Base-by-base conservation (phyloP, 441 rosid genomes). In the Erodium trifolium region DNA sequence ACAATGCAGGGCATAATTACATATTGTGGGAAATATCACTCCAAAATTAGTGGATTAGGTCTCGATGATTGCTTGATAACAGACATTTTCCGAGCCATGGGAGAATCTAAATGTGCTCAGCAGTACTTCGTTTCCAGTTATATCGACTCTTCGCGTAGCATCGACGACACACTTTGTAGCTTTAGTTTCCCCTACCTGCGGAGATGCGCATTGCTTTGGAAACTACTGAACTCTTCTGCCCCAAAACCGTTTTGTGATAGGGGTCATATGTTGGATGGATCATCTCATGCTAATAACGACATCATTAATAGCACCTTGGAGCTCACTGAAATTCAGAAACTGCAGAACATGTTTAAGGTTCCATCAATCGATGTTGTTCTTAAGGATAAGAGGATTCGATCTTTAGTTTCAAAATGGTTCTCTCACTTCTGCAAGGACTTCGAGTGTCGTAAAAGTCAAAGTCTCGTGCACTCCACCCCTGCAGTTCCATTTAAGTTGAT, bases 181-280 rank as follows among this genome's bases (percentile, higher is more conserved):
- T 78, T 80, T 80, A 86, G 83, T 80, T 87, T 91, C 70, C 94
- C 99, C 63, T 96, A 83, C 75, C 70, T 96, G 86, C 84, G 99
- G 83, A 86, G 98, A 78, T 96, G 99, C 82, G 94, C 94, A 8
- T 82, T 96, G 80, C 81, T 96, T 57, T 93, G 96, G 98, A 86
- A 73, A 82, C 80, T 96, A 74, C 78, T 96, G 71, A 88, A 79
- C 71, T 78, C 83, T 66, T 78, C 91, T 66, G 72, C 79, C 60
- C 74, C 87, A 14, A 78, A 85, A 69, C 92, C 92, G 60, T 82
- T 88, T 71, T 72, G 69, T 78, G 80, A 77, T 63, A 73, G 75
- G 72, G 87, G 79, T 76, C 49, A 75, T 49, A 62, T 67, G 64
- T 75, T 71, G 71, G 77, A 81, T 78, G 67, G 64, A 69, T 70